A percentile compares a stretch with the other conserved stretches of the same genome.
These are phyloP conservation scores for Rhamnella rubrinervis DNA, from an alignment of 331 rosid species.

Conservation along the genomic window DNA sequence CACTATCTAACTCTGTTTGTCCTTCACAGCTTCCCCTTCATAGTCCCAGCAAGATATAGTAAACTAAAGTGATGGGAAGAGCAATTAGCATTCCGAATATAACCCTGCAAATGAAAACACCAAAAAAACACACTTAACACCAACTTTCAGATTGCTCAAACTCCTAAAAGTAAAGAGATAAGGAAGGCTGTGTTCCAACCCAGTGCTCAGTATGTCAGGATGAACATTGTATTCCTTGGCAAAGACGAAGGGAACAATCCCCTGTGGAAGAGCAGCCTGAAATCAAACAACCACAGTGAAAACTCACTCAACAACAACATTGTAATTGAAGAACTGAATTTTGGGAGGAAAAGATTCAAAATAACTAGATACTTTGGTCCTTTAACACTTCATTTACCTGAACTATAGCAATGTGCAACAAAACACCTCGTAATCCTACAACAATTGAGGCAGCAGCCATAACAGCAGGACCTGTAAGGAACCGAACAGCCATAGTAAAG, in stretches of 20 bases:
- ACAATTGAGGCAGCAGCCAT: conserved; percentile 81
- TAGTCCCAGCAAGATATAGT: conserved; percentile 86
- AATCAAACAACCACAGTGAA: not conserved
- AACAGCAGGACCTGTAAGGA: conserved; percentile 81
- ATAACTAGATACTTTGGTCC: not conserved
- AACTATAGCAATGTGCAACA: conserved; percentile 81
- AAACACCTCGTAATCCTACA: conserved; percentile 70
- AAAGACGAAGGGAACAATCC: conserved; percentile 91
- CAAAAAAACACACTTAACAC: not conserved
- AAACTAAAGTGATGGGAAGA: conserved; percentile 81
- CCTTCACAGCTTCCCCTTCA: conserved; percentile 34
- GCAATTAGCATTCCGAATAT: conserved; percentile 93
- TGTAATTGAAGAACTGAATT: not conserved
- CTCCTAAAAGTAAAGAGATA: not conserved
- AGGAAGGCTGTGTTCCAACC: conserved; percentile 39
- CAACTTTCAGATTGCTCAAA: not conserved
- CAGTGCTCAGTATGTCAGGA: conserved; percentile 91
- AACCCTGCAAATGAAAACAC: conserved; percentile 50
- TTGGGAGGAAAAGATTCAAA: too few species aligned
- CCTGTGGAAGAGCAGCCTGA: conserved; percentile 97
- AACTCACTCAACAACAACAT: too few species aligned
- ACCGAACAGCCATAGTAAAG: conserved; percentile 83
- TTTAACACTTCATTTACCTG: conserved; percentile 43
- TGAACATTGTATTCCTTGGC: conserved; percentile 91
- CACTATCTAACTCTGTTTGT: conserved; percentile 14